A percentile compares a stretch with the other conserved stretches of the same genome.
phyloP scores from a whole-genome alignment of 768 basidiomycete species.

The Boletus pseudopeckii region DNA sequence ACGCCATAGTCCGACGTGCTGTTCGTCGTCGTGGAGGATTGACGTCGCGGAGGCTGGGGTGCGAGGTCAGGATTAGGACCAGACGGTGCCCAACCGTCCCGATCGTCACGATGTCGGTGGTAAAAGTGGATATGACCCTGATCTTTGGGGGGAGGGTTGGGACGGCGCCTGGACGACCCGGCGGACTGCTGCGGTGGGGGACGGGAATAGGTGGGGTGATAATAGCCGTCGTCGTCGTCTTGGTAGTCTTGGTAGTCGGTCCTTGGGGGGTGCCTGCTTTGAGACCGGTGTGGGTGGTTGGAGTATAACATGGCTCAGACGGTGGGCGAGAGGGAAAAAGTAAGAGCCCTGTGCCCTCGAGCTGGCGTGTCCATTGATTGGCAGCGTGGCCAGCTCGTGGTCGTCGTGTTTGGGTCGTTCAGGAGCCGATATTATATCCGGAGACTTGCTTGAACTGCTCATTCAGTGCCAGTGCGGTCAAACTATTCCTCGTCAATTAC shows the following conservation, averaged over 20 bases:
- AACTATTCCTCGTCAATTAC: too few relatives aligned
- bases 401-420: too few relatives aligned
- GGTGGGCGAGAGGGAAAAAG: not conserved
- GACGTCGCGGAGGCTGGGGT: constrained; percentile 17
- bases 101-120: constrained; percentile 22
- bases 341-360: not conserved
- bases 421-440: too few relatives aligned
- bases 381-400: not conserved
- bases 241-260: not conserved
- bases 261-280: not conserved
- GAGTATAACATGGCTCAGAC: constrained; percentile 4
- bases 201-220: constrained; percentile 10
- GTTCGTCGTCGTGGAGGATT: constrained; percentile 17
- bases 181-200: constrained; percentile 5
- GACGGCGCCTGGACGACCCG: constrained; percentile 15
- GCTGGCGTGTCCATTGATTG: constrained; percentile 3
- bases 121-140: constrained; percentile 5
- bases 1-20: constrained; percentile 15
- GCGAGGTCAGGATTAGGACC: constrained; percentile 10
- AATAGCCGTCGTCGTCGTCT: constrained; percentile 11
- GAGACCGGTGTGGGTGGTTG: not conserved
- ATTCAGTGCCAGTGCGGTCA: too few relatives aligned
- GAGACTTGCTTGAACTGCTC: too few relatives aligned
- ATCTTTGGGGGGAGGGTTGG: constrained; percentile 11
- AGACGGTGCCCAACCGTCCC: constrained; percentile 13